These are phyloP conservation scores for Fusarium sp. DNA, from an alignment of 2,329 filamentous ascomycete genomes.

Conservation along the genomic window DNA sequence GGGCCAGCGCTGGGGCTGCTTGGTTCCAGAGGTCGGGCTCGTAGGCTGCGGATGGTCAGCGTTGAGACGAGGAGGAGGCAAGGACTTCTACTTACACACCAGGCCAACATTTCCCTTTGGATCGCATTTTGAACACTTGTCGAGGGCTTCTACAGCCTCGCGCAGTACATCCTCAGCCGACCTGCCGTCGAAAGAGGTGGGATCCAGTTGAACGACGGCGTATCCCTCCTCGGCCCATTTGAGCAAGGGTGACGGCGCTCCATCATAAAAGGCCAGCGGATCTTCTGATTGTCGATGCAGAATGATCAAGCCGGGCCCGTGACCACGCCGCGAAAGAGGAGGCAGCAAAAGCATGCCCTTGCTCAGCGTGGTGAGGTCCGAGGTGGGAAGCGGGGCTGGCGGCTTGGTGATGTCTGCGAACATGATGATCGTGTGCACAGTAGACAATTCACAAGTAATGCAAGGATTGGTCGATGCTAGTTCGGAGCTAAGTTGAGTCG, in stretches of 20 bases:
- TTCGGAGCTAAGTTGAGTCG: neutral
- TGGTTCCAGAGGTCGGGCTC: neutral
- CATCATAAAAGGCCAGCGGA: conserved; percentile 18
- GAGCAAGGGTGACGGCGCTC: neutral
- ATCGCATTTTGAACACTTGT: neutral
- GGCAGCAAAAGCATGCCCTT: conserved; percentile 42
- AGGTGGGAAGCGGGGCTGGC: conserved; percentile 40
- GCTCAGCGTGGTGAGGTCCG: conserved; percentile 24
- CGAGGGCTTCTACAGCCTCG: neutral
- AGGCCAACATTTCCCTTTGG: neutral
- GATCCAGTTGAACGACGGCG: neutral
- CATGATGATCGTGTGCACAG: conserved; percentile 10
- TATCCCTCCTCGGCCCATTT: neutral
- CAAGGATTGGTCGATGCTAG: neutral
- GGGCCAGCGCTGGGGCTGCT: neutral
- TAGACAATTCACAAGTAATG: neutral
- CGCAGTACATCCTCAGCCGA: neutral
- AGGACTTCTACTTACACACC: neutral
- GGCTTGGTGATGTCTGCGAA: conserved; percentile 44
- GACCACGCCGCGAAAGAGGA: conserved; percentile 51
- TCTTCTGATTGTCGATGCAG: conserved; percentile 28
- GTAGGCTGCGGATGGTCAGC: neutral
- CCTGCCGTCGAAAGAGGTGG: neutral
- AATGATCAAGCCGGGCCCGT: conserved; percentile 53
- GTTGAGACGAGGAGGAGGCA: neutral